phyloP scores from a whole-genome alignment of 2,329 filamentous ascomycete genomes.

The Geosmithia morbida region DNA sequence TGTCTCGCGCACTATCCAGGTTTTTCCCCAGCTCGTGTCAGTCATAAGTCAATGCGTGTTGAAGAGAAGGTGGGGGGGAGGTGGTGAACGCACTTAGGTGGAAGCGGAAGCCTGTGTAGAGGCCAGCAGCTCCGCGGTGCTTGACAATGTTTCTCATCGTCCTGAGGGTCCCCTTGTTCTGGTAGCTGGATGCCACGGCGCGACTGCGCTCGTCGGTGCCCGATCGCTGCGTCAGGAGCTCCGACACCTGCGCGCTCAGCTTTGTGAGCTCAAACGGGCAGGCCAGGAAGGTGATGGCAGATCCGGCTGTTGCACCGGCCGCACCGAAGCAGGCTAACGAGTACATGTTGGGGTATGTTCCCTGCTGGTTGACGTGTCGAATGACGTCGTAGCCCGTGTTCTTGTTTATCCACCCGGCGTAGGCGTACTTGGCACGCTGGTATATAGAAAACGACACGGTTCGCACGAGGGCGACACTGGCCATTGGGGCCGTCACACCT shows the following conservation, averaged over 20 bases:
- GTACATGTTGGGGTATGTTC: slow-evolving; percentile 57
- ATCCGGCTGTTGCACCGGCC: slow-evolving; percentile 67
- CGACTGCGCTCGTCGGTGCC: slow-evolving; percentile 29
- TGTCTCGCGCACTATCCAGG: slow-evolving; percentile 57
- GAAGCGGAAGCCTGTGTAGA: slow-evolving; percentile 70
- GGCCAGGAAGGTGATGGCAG: slow-evolving; percentile 64
- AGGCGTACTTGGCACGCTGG: slow-evolving; percentile 58
- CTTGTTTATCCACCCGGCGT: slow-evolving; percentile 54
- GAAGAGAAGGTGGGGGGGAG: background rate
- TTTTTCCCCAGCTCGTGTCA: no score
- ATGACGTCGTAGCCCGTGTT: slow-evolving; percentile 58
- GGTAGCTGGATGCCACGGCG: slow-evolving; percentile 52
- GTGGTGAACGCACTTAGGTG: slow-evolving; percentile 51
- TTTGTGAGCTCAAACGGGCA: slow-evolving; percentile 89
- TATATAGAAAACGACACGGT: slow-evolving; percentile 73
- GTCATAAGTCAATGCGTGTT: background rate
- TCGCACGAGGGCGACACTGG: slow-evolving; percentile 62
- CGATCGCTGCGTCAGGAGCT: slow-evolving; percentile 46
- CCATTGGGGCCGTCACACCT: slow-evolving; percentile 70
- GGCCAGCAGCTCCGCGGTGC: slow-evolving; percentile 55
- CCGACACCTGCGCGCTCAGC: slow-evolving; percentile 72
- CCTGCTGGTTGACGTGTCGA: slow-evolving; percentile 53
- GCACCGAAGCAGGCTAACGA: slow-evolving; percentile 65
- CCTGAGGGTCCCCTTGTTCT: slow-evolving; percentile 62
- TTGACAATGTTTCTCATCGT: slow-evolving; percentile 66